phyloP scores from a whole-genome alignment of 2,329 filamentous ascomycete species.

The Hypomyces rosellus region DNA sequence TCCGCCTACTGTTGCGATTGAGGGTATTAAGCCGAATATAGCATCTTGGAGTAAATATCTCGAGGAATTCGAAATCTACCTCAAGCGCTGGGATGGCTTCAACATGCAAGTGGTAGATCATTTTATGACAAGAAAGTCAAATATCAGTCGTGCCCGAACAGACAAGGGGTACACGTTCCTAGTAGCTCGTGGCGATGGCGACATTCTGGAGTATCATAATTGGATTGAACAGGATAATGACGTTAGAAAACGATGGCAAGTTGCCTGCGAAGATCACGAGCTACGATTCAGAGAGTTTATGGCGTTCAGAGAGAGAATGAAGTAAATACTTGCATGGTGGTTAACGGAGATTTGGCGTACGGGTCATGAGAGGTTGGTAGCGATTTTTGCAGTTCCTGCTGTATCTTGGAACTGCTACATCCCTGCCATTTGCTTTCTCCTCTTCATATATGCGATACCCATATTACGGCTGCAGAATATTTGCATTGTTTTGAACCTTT shows the following conservation, averaged over 20 bases:
- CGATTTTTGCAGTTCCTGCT: background rate
- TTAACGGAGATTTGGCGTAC: background rate
- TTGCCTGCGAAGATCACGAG: conserved; percentile 55
- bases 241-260: conserved; percentile 54
- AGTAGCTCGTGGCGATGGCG: conserved; percentile 34
- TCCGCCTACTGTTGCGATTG: conserved; percentile 36
- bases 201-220: conserved; percentile 51
- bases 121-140: conserved; percentile 44
- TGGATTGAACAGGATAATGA: conserved; percentile 59
- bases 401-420: background rate
- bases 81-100: conserved; percentile 43
- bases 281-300: conserved; percentile 53
- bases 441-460: conserved; percentile 9
- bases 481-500: background rate
- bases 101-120: conserved; percentile 50
- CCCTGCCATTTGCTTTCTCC: background rate
- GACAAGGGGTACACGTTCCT: conserved; percentile 42
- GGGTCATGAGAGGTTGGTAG: conserved; percentile 3
- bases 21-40: conserved; percentile 37
- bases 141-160: conserved; percentile 32
- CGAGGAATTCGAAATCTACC: conserved; percentile 47
- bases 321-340: background rate
- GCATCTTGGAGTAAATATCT: conserved; percentile 46
- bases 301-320: conserved; percentile 36
- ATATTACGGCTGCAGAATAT: conserved; percentile 2